A percentile compares a stretch with the other conserved stretches of the same genome.
Conservation (phyloP, 345 rosid genomes). For the Eucalyptus lansdowneana region DNA sequence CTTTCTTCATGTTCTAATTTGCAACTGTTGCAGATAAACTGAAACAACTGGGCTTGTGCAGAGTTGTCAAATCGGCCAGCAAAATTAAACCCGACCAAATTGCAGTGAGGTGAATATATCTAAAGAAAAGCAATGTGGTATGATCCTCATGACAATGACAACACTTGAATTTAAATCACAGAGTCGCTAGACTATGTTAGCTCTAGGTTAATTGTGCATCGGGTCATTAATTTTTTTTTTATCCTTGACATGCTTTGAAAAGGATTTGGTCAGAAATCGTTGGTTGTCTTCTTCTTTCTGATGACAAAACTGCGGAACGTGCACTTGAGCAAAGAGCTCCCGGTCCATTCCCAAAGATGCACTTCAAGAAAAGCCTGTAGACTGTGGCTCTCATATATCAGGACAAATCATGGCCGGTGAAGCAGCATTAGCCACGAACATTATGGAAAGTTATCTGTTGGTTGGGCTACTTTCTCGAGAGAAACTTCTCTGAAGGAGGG, state of each 20-base stretch:
- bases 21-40: fast-evolving
- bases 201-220: neutral
- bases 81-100: neutral
- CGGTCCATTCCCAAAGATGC: neutral
- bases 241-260: neutral
- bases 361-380: neutral
- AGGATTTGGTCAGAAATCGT: neutral
- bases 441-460: no score
- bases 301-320: neutral
- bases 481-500: no score
- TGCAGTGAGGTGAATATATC: neutral
- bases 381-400: neutral
- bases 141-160: neutral
- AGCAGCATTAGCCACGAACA: fast-evolving
- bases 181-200: neutral
- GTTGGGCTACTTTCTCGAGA: no score
- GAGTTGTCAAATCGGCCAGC: neutral
- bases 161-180: neutral
- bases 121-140: neutral
- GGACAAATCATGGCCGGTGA: neutral
- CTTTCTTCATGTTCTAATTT: no score
- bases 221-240: neutral
- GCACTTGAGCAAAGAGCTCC: fast-evolving
- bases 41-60: fast-evolving
- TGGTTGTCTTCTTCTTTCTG: neutral